A percentile compares a stretch with the other conserved stretches of the same genome.
Conservation (phyloP, 768 basidiomycete genomes). For the Collybia sordida region DNA sequence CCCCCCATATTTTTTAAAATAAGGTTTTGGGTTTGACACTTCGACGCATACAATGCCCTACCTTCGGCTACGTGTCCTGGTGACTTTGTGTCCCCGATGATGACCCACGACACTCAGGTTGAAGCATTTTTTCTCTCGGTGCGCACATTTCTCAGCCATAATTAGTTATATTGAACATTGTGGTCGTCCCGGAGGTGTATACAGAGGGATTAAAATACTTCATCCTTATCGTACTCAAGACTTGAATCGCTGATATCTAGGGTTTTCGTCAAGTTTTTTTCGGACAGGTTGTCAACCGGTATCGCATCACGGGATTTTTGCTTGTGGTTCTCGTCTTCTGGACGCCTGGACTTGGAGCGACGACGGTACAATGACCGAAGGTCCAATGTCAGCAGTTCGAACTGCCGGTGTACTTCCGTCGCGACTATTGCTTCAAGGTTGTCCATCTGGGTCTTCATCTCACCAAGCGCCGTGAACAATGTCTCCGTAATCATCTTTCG, state of each 20-base stretch:
- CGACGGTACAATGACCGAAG: constrained; percentile 17
- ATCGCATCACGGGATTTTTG: background rate
- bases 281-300: background rate
- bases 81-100: no score
- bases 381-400: constrained; percentile 22
- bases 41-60: constrained; percentile 1
- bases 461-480: constrained; percentile 30
- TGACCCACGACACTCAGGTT: no score
- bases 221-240: constrained; percentile 9
- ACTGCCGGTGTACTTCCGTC: constrained; percentile 32
- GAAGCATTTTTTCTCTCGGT: no score
- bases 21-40: background rate
- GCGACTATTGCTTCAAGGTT: constrained; percentile 32
- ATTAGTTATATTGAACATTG: no score
- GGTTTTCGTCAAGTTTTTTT: constrained; percentile 4
- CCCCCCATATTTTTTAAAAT: background rate
- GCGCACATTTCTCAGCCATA: no score
- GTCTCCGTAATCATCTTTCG: constrained; percentile 30
- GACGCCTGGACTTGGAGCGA: background rate
- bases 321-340: background rate
- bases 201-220: constrained; percentile 12
- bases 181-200: no score
- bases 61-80: background rate
- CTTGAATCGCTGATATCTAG: constrained; percentile 3
- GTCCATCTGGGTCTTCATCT: constrained; percentile 37